phyloP scores from a whole-genome alignment of 1,284 basidiomycete genomes.

The Mycena citricolor region DNA sequence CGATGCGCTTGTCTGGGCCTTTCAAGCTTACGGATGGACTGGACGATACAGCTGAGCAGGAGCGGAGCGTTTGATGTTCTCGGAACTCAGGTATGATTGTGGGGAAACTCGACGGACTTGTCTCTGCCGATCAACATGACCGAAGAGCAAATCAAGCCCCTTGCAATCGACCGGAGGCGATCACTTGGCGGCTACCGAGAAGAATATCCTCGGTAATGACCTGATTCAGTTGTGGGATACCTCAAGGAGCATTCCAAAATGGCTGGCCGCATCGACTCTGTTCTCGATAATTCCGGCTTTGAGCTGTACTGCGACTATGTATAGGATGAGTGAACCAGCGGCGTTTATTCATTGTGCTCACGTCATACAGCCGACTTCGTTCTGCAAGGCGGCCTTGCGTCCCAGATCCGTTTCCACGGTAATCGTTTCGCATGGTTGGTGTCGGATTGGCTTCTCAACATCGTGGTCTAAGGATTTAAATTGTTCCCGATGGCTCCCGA shows the following conservation, averaged over 20 bases:
- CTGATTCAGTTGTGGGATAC: constrained; percentile 81
- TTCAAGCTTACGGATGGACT: constrained; percentile 64
- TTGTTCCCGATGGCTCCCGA: constrained; percentile 83
- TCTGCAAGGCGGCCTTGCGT: constrained; percentile 87
- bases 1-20: constrained; percentile 88
- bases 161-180: constrained; percentile 98
- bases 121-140: constrained; percentile 98
- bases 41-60: constrained; percentile 58
- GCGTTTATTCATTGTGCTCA: constrained; percentile 29
- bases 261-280: constrained; percentile 85
- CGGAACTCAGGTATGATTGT: constrained; percentile 95
- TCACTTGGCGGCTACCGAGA: constrained; percentile 92
- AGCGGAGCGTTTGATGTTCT: constrained; percentile 91
- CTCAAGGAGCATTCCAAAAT: constrained; percentile 66
- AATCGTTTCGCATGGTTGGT: constrained; percentile 93
- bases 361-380: constrained; percentile 73
- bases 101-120: constrained; percentile 97
- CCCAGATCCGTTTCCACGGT: constrained; percentile 88
- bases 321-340: constrained; percentile 61
- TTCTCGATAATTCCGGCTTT: constrained; percentile 90
- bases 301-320: constrained; percentile 97
- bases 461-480: constrained; percentile 82
- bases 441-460: constrained; percentile 93
- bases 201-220: constrained; percentile 91
- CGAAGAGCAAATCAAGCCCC: constrained; percentile 95